phyloP scores from a whole-genome alignment of 2,329 filamentous ascomycete genomes.

The Clonostachys solani region DNA sequence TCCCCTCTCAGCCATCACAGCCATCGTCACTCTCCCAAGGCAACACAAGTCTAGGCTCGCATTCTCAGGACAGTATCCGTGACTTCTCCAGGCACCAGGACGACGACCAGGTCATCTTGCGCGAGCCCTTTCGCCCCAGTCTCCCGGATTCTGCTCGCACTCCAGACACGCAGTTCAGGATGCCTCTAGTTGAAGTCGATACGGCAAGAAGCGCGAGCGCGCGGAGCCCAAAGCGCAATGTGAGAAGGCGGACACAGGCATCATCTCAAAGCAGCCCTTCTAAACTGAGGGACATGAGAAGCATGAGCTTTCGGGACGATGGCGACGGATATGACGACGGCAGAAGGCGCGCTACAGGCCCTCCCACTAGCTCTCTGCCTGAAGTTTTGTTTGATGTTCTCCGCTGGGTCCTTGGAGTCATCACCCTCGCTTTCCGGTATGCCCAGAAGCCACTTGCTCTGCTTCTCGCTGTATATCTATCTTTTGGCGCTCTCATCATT shows the following conservation, averaged over 20 bases:
- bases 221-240: neutral
- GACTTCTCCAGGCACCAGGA: conserved; percentile 48
- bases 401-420: conserved; percentile 49
- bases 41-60: conserved; percentile 35
- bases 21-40: conserved; percentile 28
- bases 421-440: conserved; percentile 55
- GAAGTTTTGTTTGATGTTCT: conserved; percentile 30
- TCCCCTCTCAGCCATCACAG: conserved; percentile 48
- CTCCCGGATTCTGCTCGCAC: conserved; percentile 20
- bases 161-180: conserved; percentile 47
- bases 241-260: neutral
- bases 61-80: conserved; percentile 46
- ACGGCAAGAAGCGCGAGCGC: neutral
- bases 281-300: conserved; percentile 2
- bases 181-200: conserved; percentile 42
- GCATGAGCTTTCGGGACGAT: conserved; percentile 11
- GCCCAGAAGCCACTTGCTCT: conserved; percentile 62
- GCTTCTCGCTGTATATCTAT: conserved; percentile 56
- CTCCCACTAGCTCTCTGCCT: conserved; percentile 28
- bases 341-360: neutral
- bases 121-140: conserved; percentile 46
- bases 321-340: conserved; percentile 12
- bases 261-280: neutral
- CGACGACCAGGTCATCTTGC: conserved; percentile 50
- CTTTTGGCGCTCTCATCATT: conserved; percentile 54